Evolutionary conservation across 2,329 filamentous ascomycete species (phyloP).

Genomic region (Leptographium wingfieldii): DNA sequence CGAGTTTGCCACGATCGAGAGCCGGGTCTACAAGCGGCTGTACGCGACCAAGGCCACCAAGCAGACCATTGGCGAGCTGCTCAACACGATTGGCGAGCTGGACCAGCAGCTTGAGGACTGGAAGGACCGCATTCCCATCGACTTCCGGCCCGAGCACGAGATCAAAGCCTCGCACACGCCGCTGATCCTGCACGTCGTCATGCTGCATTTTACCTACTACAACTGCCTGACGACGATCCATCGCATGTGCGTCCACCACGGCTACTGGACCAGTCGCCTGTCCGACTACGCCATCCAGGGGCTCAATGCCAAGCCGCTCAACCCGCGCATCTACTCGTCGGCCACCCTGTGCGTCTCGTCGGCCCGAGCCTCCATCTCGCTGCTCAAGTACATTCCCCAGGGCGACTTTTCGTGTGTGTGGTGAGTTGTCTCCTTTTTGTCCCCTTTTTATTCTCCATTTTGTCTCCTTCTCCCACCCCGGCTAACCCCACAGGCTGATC

Average conservation of each 20-base stretch:
- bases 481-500: conserved; percentile 52
- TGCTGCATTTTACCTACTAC: conserved; percentile 94
- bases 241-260: conserved; percentile 95
- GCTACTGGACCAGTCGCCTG: conserved; percentile 91
- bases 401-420: conserved; percentile 92
- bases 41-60: conserved; percentile 90
- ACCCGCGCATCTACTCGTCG: conserved; percentile 88
- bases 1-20: conserved; percentile 82
- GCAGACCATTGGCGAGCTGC: conserved; percentile 79
- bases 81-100: conserved; percentile 92
- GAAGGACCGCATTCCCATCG: conserved; percentile 91
- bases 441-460: neutral
- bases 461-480: neutral
- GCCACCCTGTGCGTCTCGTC: conserved; percentile 87
- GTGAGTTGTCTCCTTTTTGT: conserved; percentile 36
- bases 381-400: conserved; percentile 92
- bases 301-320: conserved; percentile 77
- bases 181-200: conserved; percentile 85
- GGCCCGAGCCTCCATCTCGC: conserved; percentile 79
- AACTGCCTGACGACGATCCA: conserved; percentile 97
- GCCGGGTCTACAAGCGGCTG: conserved; percentile 81
- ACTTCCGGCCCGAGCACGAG: conserved; percentile 94
- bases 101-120: conserved; percentile 83
- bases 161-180: conserved; percentile 89
- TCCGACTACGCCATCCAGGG: conserved; percentile 94